These are phyloP conservation scores for Suillus fuscotomentosus DNA, from an alignment of 768 basidiomycete species.

Conservation along the genomic window DNA sequence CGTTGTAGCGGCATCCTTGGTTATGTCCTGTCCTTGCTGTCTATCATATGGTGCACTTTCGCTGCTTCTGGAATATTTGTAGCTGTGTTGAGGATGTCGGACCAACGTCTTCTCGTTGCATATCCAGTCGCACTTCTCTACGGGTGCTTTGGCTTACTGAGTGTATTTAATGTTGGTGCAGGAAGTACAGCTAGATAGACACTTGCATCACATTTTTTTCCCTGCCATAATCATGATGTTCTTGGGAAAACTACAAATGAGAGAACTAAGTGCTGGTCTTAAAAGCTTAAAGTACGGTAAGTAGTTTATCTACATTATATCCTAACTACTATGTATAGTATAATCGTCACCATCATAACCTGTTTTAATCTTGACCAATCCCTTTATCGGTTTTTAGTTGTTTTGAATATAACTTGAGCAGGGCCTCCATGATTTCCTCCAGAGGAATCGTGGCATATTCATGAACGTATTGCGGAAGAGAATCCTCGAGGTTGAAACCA, in stretches of 20 bases:
- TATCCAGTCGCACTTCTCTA: conserved; percentile 95
- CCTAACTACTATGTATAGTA: background rate
- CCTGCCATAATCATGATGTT: conserved; percentile 6
- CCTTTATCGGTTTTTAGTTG: conserved; percentile 48
- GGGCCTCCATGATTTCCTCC: conserved; percentile 80
- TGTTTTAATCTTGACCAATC: conserved; percentile 18
- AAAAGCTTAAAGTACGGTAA: background rate
- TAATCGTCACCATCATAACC: conserved; percentile 7
- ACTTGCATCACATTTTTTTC: conserved; percentile 1
- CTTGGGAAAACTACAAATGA: conserved; percentile 1
- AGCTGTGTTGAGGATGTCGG: conserved; percentile 91
- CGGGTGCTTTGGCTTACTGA: conserved; percentile 90
- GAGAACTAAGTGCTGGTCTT: background rate
- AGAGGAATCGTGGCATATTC: conserved; percentile 83
- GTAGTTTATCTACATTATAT: background rate
- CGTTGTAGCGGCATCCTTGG: conserved; percentile 71
- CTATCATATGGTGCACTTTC: conserved; percentile 96
- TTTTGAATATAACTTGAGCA: conserved; percentile 73
- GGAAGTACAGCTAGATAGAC: conserved; percentile 31
- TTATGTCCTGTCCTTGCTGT: conserved; percentile 77
- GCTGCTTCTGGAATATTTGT: conserved; percentile 96
- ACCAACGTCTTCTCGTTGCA: conserved; percentile 92
- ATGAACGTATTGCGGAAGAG: conserved; percentile 83
- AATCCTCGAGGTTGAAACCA: conserved; percentile 80
- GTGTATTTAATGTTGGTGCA: conserved; percentile 73